Conservation (phyloP, 1,284 basidiomycete species). For the Ustilago trichophora region DNA sequence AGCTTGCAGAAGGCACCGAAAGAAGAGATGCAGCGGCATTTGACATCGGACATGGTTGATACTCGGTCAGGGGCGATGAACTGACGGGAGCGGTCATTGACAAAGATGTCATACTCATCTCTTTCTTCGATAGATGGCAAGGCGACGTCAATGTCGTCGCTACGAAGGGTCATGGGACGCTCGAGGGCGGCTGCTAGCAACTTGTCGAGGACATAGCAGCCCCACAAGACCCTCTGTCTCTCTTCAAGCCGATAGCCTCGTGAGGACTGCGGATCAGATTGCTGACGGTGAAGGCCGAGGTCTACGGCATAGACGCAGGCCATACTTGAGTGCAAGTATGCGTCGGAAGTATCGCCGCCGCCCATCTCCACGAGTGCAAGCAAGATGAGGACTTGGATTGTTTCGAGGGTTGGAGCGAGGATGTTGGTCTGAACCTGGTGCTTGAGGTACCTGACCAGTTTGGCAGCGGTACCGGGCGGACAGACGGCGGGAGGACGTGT, state of each 20-base stretch:
- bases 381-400: slow-evolving; percentile 4
- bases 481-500: not conserved
- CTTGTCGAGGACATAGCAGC: slow-evolving; percentile 30
- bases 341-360: slow-evolving; percentile 1
- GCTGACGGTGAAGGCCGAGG: slow-evolving; percentile 7
- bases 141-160: slow-evolving; percentile 6
- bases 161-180: slow-evolving; percentile 11
- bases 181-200: slow-evolving; percentile 16
- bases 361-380: slow-evolving; percentile 7
- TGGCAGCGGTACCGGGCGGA: slow-evolving; percentile 6
- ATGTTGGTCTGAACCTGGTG: not conserved
- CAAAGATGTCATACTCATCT: slow-evolving; percentile 20
- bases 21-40: slow-evolving; percentile 12
- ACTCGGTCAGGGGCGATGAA: not conserved
- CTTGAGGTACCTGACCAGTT: slow-evolving; percentile 5
- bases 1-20: slow-evolving; percentile 11
- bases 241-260: slow-evolving; percentile 3
- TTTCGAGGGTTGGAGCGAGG: not conserved
- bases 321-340: slow-evolving; percentile 3
- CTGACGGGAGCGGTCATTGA: slow-evolving; percentile 5
- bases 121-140: slow-evolving; percentile 14
- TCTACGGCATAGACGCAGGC: slow-evolving; percentile 1
- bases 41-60: slow-evolving; percentile 5
- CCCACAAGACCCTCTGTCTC: slow-evolving; percentile 15
- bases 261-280: not conserved